Conservation (phyloP, 805 yeast genomes). For the Spathaspora passalidarum region DNA sequence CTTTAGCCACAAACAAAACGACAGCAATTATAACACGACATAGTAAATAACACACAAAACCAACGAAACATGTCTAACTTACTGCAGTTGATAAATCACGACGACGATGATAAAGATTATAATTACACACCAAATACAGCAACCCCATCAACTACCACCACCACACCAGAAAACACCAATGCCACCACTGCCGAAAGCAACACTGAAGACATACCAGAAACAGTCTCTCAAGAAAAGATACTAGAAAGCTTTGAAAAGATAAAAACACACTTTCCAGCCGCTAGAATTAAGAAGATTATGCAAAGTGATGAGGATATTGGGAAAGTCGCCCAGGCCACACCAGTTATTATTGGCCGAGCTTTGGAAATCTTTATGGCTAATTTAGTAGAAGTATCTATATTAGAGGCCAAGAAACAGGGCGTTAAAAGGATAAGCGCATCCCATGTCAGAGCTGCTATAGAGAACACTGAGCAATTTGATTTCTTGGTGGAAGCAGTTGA, state of each 20-base stretch:
- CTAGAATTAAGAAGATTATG: conserved; percentile 93
- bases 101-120: conserved; percentile 8
- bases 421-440: conserved; percentile 79
- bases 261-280: conserved; percentile 86
- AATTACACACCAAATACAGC: background rate
- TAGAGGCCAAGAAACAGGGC: conserved; percentile 71
- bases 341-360: conserved; percentile 95
- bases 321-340: conserved; percentile 97
- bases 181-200: background rate
- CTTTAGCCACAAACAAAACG: background rate
- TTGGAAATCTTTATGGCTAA: conserved; percentile 88
- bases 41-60: background rate
- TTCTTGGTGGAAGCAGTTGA: conserved; percentile 76
- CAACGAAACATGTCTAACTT: conserved; percentile 8
- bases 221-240: conserved; percentile 30
- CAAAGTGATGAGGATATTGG: conserved; percentile 98
- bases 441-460: conserved; percentile 80
- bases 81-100: conserved; percentile 10
- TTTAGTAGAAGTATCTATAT: conserved; percentile 78
- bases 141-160: background rate
- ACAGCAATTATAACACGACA: background rate
- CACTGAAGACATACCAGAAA: conserved; percentile 1
- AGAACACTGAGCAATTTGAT: conserved; percentile 87
- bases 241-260: conserved; percentile 45
- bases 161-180: background rate